Conservation (phyloP, 495 filamentous ascomycete genomes). For the Hypoxylon perforatum region DNA sequence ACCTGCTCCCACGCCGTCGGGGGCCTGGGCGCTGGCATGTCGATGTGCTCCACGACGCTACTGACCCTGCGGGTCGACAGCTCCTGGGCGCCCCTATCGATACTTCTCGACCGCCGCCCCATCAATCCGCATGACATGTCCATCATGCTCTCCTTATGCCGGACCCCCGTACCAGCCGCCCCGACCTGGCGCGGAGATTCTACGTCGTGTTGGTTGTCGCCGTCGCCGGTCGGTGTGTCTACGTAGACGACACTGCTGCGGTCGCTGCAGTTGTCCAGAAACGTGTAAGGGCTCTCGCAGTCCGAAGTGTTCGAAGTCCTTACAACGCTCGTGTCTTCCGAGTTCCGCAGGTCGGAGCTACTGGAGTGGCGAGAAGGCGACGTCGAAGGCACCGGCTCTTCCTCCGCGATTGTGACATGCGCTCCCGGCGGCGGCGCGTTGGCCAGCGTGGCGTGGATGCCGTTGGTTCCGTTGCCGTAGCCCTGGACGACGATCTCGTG, state of each 20-base stretch:
- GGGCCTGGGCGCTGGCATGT: constrained; percentile 34
- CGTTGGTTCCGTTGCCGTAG: constrained; percentile 56
- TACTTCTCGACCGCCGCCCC: constrained; percentile 9
- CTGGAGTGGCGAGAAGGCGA: constrained; percentile 23
- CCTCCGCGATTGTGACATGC: not conserved
- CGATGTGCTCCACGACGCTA: constrained; percentile 18
- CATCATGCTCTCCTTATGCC: not conserved
- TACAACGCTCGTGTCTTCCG: constrained; percentile 44
- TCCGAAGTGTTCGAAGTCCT: constrained; percentile 63
- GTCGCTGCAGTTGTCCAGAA: not conserved
- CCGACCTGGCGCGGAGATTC: not conserved
- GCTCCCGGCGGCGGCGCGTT: not conserved
- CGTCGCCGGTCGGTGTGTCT: not conserved
- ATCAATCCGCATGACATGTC: constrained; percentile 10
- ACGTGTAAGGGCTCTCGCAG: constrained; percentile 1
- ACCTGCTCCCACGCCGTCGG: constrained; percentile 40
- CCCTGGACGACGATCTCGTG: constrained; percentile 56
- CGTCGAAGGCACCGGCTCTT: not conserved
- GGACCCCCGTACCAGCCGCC: not conserved
- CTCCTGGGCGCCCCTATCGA: not conserved
- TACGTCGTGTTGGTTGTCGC: not conserved
- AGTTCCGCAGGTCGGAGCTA: constrained; percentile 40
- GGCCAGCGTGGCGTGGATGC: constrained; percentile 22
- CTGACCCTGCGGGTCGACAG: constrained; percentile 36
- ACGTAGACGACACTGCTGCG: not conserved